These are phyloP conservation scores for Actinomortierella wolfii DNA, from an alignment of 371 early-diverging fungal genomes.

Conservation along the genomic window DNA sequence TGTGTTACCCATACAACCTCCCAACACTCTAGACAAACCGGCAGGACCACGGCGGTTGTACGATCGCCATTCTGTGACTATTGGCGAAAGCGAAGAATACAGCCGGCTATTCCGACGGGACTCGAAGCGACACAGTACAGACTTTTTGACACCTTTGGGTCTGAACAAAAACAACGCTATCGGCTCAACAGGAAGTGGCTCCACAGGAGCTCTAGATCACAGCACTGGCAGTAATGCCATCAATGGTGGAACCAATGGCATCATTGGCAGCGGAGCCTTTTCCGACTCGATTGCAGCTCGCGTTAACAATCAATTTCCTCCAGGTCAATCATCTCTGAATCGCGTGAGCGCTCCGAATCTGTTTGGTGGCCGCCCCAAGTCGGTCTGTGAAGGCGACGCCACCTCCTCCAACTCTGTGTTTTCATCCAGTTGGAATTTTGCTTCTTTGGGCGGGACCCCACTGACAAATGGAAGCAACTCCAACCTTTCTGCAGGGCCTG, in stretches of 20 bases:
- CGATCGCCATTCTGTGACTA: slow-evolving; percentile 75
- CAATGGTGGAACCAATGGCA: slow-evolving; percentile 22
- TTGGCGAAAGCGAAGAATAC: slow-evolving; percentile 60
- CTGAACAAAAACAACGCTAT: too few relatives aligned
- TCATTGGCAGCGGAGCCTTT: slow-evolving; percentile 27
- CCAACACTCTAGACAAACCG: slow-evolving; percentile 49
- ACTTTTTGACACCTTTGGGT: slow-evolving; percentile 17
- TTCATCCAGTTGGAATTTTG: slow-evolving; percentile 40
- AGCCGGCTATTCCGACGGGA: slow-evolving; percentile 50
- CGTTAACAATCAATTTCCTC: slow-evolving; percentile 23
- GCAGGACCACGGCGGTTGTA: slow-evolving; percentile 52
- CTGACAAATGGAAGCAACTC: slow-evolving; percentile 8
- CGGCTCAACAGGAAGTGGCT: too few relatives aligned
- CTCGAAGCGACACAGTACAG: slow-evolving; percentile 31
- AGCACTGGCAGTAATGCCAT: slow-evolving; percentile 8
- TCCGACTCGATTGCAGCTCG: slow-evolving; percentile 28
- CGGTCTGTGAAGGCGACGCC: slow-evolving; percentile 54
- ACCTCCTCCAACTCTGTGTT: slow-evolving; percentile 50
- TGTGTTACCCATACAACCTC: slow-evolving; percentile 60
- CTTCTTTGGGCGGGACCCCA: slow-evolving; percentile 34
- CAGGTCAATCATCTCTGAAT: slow-evolving; percentile 22
- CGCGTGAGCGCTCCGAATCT: slow-evolving; percentile 28
- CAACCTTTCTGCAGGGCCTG: slow-evolving; percentile 20
- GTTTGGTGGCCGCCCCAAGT: slow-evolving; percentile 48
- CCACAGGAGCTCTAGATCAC: too few relatives aligned